These are phyloP conservation scores for Boletus mariae DNA, from an alignment of 1,284 basidiomycete genomes.

Conservation along the genomic window DNA sequence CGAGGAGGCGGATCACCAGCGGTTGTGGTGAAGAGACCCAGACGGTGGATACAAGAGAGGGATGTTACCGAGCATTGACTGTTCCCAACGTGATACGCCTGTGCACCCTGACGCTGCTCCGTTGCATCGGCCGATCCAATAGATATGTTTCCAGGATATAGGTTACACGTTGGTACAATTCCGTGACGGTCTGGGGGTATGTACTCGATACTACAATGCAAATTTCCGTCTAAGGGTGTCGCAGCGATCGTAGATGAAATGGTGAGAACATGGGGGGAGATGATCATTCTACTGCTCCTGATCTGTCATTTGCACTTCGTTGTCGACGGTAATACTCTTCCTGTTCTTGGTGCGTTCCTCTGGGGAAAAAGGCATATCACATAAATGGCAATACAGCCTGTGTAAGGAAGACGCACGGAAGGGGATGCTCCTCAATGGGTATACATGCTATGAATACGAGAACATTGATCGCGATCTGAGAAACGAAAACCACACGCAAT, in stretches of 20 bases:
- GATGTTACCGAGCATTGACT: constrained; percentile 19
- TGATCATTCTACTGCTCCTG: constrained; percentile 18
- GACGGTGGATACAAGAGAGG: constrained; percentile 79
- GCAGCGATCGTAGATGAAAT: constrained; percentile 11
- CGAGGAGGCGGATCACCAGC: constrained; percentile 34
- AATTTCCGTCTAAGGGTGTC: constrained; percentile 29
- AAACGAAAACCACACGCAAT: constrained; percentile 83
- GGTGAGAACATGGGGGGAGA: constrained; percentile 8
- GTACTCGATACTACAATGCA: constrained; percentile 31
- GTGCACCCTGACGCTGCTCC: not conserved
- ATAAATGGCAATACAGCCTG: constrained; percentile 16
- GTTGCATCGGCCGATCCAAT: constrained; percentile 2
- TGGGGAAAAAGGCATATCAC: constrained; percentile 27
- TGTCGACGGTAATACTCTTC: constrained; percentile 48
- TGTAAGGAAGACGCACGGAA: constrained; percentile 53
- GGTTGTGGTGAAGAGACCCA: constrained; percentile 60
- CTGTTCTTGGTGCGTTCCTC: constrained; percentile 61
- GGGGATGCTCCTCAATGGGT: constrained; percentile 70
- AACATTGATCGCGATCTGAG: constrained; percentile 62
- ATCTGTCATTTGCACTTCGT: constrained; percentile 15
- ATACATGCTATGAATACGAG: constrained; percentile 59
- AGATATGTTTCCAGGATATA: constrained; percentile 10
- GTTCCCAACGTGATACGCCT: constrained; percentile 2
- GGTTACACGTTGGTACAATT: constrained; percentile 23
- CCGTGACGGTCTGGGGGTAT: constrained; percentile 21